These are phyloP conservation scores for Dalbergia cultrata DNA, from an alignment of 306 rosid genomes.

Conservation along the genomic window DNA sequence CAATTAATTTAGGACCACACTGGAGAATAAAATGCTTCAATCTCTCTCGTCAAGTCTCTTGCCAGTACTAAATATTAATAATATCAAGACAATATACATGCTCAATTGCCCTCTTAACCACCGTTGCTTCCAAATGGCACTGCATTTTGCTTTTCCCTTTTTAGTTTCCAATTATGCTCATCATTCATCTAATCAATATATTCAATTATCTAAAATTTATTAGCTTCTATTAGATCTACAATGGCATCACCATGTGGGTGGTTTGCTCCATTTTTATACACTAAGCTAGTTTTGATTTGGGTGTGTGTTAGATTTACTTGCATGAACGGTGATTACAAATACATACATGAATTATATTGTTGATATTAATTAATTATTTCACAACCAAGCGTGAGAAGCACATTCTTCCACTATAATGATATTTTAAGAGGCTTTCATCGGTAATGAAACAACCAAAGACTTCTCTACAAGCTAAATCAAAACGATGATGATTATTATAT, in stretches of 20 bases:
- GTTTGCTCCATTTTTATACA: slow-evolving; percentile 24
- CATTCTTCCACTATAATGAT: slow-evolving; percentile 7
- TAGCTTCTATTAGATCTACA: background rate
- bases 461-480: slow-evolving; percentile 8
- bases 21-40: background rate
- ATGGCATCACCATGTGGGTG: slow-evolving; percentile 26
- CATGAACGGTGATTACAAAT: background rate
- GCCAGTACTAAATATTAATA: background rate
- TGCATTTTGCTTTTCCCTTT: background rate
- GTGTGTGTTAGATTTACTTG: slow-evolving; percentile 32
- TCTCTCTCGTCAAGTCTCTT: slow-evolving; percentile 4
- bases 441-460: background rate
- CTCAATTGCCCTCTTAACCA: slow-evolving; percentile 37
- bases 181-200: background rate
- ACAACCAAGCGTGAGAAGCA: slow-evolving; percentile 24
- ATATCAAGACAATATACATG: slow-evolving; percentile 29
- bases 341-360: background rate
- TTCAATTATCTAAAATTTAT: background rate
- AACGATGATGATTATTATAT: background rate
- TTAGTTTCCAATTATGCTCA: background rate
- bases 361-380: background rate
- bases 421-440: background rate
- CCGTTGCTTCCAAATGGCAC: slow-evolving; percentile 11
- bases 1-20: slow-evolving; percentile 34
- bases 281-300: background rate